A percentile compares a stretch with the other conserved stretches of the same genome.
These are phyloP conservation scores for Peronospora destructor DNA, from an alignment of 352 stramenopile genomes.

Conservation along the genomic window DNA sequence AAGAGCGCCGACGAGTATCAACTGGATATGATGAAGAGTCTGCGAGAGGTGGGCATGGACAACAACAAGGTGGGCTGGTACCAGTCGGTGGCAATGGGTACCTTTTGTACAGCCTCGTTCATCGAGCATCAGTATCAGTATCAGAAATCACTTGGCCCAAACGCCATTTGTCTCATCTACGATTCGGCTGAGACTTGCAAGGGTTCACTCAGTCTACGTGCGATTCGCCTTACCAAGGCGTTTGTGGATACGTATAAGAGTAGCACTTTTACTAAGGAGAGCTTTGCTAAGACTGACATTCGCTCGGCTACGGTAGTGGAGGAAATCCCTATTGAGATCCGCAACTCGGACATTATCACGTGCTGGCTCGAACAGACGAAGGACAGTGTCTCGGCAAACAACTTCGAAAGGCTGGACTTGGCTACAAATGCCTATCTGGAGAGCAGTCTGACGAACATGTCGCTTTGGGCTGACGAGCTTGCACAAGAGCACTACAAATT, in stretches of 20 bases:
- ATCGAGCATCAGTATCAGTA: conserved; percentile 95
- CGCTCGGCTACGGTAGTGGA: conserved; percentile 90
- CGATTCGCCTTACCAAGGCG: conserved; percentile 91
- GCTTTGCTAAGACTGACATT: conserved; percentile 77
- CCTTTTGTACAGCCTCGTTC: conserved; percentile 91
- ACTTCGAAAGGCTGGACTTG: conserved; percentile 94
- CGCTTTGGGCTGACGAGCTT: conserved; percentile 95
- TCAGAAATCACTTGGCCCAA: conserved; percentile 94
- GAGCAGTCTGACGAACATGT: conserved; percentile 98
- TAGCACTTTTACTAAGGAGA: conserved; percentile 77
- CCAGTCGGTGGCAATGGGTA: conserved; percentile 94
- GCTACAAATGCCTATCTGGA: conserved; percentile 94
- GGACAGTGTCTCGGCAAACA: conserved; percentile 61
- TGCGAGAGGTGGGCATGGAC: conserved; percentile 96
- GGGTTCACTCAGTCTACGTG: conserved; percentile 92
- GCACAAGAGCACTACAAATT: conserved; percentile 93
- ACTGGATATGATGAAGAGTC: conserved; percentile 99
- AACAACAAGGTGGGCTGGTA: conserved; percentile 99
- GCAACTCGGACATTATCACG: conserved; percentile 92
- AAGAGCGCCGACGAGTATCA: conserved; percentile 92
- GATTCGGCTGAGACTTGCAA: conserved; percentile 94
- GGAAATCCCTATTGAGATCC: conserved; percentile 93
- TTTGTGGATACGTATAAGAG: conserved; percentile 90
- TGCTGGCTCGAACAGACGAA: conserved; percentile 90
- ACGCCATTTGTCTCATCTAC: conserved; percentile 97